phyloP scores from a whole-genome alignment of 352 stramenopile genomes.

The Globisporangium paroecandrum region DNA sequence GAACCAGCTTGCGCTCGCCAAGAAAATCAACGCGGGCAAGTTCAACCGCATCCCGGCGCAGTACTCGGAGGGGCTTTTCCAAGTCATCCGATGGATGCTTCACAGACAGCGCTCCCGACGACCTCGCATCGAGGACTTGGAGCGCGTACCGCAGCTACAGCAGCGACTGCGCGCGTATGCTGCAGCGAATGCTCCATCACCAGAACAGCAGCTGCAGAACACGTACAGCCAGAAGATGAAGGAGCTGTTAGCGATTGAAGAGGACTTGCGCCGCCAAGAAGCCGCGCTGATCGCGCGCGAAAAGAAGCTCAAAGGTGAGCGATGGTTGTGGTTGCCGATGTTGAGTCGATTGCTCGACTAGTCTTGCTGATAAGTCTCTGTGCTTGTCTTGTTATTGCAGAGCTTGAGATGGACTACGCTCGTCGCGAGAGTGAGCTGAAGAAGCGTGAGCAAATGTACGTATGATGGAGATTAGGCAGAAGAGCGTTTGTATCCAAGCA shows the following conservation, averaged over 20 bases:
- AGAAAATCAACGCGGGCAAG: constrained; percentile 93
- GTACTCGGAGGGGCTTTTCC: constrained; percentile 90
- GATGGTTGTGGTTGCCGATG: neutral
- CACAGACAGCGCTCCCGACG: constrained; percentile 78
- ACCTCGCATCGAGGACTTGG: constrained; percentile 81
- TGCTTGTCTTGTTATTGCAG: constrained; percentile 19
- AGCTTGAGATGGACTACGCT: constrained; percentile 75
- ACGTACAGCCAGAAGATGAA: constrained; percentile 89
- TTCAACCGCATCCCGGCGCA: constrained; percentile 88
- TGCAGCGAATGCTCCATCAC: constrained; percentile 46
- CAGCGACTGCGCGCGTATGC: constrained; percentile 79
- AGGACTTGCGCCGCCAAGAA: constrained; percentile 83
- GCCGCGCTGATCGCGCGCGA: constrained; percentile 78
- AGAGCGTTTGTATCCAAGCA: constrained; percentile 1
- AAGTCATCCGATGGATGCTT: constrained; percentile 90
- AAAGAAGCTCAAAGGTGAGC: constrained; percentile 78
- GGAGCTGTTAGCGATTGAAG: constrained; percentile 79
- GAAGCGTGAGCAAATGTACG: constrained; percentile 82
- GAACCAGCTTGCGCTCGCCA: constrained; percentile 90
- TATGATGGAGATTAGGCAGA: constrained; percentile 10
- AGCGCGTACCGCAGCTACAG: constrained; percentile 76
- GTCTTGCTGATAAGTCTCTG: neutral
- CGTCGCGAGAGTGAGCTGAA: constrained; percentile 79
- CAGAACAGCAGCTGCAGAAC: constrained; percentile 69
- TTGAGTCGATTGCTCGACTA: neutral